phyloP scores from a whole-genome alignment of 129 eudicot genomes.

The Glebionis coronaria region DNA sequence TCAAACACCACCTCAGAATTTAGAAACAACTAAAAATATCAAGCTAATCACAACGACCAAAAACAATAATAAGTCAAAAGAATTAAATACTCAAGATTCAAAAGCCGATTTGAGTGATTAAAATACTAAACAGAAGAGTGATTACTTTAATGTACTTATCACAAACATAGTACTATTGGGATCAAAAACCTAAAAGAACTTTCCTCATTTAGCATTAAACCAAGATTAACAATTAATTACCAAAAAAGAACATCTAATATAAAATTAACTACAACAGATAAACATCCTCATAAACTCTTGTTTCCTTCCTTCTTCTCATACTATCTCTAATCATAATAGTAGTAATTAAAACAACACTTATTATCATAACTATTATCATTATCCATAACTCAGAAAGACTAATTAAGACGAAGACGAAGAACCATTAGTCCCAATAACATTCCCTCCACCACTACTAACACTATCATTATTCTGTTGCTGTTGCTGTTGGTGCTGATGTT shows the following conservation, averaged over 20 bases:
- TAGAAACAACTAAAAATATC: too few species aligned
- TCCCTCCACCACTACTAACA: slow-evolving; percentile 29
- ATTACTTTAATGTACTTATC: slow-evolving; percentile 27
- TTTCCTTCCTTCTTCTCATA: slow-evolving; percentile 23
- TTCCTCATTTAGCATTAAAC: slow-evolving; percentile 34
- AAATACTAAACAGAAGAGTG: slow-evolving; percentile 8
- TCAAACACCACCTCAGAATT: too few species aligned
- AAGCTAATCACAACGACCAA: too few species aligned
- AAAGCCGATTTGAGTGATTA: slow-evolving; percentile 22
- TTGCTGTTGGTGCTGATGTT: slow-evolving; percentile 24
- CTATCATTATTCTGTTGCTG: slow-evolving; percentile 27
- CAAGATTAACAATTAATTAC: slow-evolving; percentile 23
- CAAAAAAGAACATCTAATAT: slow-evolving; percentile 23
- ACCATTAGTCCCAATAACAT: slow-evolving; percentile 52
- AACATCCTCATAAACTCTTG: slow-evolving; percentile 31
- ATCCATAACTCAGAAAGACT: slow-evolving; percentile 22
- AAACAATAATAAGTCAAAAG: background rate
- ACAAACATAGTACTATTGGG: slow-evolving; percentile 21
- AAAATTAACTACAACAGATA: slow-evolving; percentile 32
- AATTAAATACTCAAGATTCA: slow-evolving; percentile 21
- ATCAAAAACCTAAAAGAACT: slow-evolving; percentile 20
- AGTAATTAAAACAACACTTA: slow-evolving; percentile 18
- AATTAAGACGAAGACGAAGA: slow-evolving; percentile 69
- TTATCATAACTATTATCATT: slow-evolving; percentile 2
- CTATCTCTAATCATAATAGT: slow-evolving; percentile 29